phyloP scores from a whole-genome alignment of 2,329 filamentous ascomycete genomes.

The Dactylellina sp. region DNA sequence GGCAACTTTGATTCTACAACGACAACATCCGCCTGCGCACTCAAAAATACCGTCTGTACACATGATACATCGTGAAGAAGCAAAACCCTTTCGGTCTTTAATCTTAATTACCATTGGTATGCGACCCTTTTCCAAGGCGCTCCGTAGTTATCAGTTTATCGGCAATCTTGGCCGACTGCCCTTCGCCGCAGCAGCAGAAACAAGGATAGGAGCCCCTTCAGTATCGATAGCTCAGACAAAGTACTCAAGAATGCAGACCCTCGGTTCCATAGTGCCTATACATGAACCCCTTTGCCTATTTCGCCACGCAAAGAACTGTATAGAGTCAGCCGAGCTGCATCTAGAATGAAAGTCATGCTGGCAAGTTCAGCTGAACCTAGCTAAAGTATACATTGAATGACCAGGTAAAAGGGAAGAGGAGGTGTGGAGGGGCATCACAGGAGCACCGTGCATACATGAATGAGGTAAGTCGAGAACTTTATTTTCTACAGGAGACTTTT shows the following conservation, averaged over 20 bases:
- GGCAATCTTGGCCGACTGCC: neutral
- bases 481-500: too few species aligned
- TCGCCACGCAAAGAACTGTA: slow-evolving; percentile 2
- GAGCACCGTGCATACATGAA: too few species aligned
- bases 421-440: neutral
- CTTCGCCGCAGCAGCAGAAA: too few species aligned
- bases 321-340: slow-evolving; percentile 5
- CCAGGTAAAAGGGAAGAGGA: slow-evolving; percentile 13
- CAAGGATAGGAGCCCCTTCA: neutral
- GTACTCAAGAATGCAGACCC: slow-evolving; percentile 3
- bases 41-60: too few species aligned
- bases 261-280: neutral
- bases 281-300: slow-evolving; percentile 1
- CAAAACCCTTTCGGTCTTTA: too few species aligned
- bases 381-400: slow-evolving; percentile 13
- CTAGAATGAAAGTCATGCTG: slow-evolving; percentile 1
- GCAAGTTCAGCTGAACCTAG: slow-evolving; percentile 19
- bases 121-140: too few species aligned
- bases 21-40: too few species aligned
- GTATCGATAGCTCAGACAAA: slow-evolving; percentile 10
- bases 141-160: too few species aligned
- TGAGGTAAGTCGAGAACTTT: too few species aligned
- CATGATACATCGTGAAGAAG: too few species aligned
- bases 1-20: too few species aligned
- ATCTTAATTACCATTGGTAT: too few species aligned